Evolutionary conservation across 352 stramenopile genomes (phyloP), one percentile per base, ranked within the genome.

Genomic region (Thraustotheca clavata): DNA sequence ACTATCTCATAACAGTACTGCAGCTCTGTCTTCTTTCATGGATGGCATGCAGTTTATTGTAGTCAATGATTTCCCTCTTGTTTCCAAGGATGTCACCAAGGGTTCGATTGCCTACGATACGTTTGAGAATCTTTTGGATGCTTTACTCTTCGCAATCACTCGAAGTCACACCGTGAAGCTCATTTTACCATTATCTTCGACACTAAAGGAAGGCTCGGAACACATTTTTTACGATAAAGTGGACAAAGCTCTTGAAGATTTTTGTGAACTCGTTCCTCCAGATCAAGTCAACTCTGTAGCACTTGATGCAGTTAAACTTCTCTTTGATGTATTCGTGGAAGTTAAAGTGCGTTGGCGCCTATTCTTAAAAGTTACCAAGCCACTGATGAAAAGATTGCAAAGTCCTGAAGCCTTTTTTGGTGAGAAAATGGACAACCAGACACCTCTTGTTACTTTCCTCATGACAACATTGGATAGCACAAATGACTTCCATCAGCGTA

Each of bases 11-110:
- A 16, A 48, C 18, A 35, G 38, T 59, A 14, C 16, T 27, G 49
- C 68, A 31, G 3, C 27, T 6, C 24, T 18, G 2, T 20, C 43
- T 2, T 35, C 11, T 5, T 67, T 76, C 3, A 41, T 83, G 39
- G 67, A 76, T 16, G 71, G 71, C 22, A 43, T 91, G 1, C 46
- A 74, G 18, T 40, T 29, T 14, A 87, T 93, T 54, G 69, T 88
- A 40, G 73, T 87, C 9, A 75, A 87, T 26, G 80, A 90, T 34
- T 91, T 93, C 59, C 84, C 82, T 4, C 86, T 91, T 35, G 62
- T 73, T 27, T 93, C 84, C n/a, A 72, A 67, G 24, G 84, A 93
- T 69, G 80, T 91, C 4, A 70, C 71, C 4, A 59, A 55, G 34
- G 77, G 75, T 1, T 81, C 82, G 4, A 81, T 83, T 20, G 82